Base-by-base conservation (phyloP, 352 stramenopile species). In the Thraustochytrium sp. region DNA sequence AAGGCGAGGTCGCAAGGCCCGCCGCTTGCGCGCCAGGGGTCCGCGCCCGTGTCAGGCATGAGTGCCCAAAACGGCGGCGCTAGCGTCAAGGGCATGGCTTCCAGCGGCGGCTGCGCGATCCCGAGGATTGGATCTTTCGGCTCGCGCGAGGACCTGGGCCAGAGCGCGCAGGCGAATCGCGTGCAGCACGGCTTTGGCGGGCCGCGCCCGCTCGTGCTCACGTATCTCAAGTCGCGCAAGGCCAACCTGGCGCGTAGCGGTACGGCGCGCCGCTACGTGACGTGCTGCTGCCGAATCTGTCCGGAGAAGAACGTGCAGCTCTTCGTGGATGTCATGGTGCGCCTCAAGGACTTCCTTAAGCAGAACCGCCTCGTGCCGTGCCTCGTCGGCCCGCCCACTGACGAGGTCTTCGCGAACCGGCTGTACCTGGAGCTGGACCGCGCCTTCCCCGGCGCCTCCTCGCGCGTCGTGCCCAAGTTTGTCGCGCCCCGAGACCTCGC, bases 161-260 rank as follows among this genome's bases (percentile, higher is more conserved):
- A n/a, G n/a, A n/a, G n/a, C 21, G 59, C 40, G 59, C 13, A 29
- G 4, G 54, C 54, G 54, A 11, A n/a, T 72, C 68, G 31, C 38
- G 68, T 80, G 18, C 68, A 80, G 68, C 68, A 80, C 49, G 68
- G 68, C 31, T 80, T 80, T 65, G 68, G 68, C 38, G 68, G 68
- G 29, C 68, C 68, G 23, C 23, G 68, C 1, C 68, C 68, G 26
- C 34, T 80, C 38, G 68, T 80, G 18, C 31, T 80, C 16, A 64
- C 34, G 5, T 80, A 80, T 46, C 53, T 80, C 11, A 80, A 80
- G 51, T 34, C 48, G 34, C 68, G 40, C 3, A 55, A 44, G 23
- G 59, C 59, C 9, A 72, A 49, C 26, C 36, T 38, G 9, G 59
- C 26, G 13, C 62, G 44, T n/a, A 53, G 53, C 44, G 38, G 62